phyloP scores from a whole-genome alignment of 2,329 filamentous ascomycete species.

The Aspergillus sp. region DNA sequence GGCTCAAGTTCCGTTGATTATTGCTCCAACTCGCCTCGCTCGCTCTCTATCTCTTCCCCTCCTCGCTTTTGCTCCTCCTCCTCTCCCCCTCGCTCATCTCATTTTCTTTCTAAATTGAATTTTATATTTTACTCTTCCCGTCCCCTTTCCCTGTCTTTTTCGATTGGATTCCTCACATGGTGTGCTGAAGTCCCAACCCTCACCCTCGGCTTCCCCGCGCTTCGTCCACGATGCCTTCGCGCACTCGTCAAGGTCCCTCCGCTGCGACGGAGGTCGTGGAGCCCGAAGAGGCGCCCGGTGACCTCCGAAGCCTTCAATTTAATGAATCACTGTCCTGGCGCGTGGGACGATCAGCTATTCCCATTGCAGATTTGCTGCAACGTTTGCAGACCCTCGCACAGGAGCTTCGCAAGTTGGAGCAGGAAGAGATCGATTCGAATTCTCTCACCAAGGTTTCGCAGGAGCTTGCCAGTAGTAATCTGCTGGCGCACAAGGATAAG shows the following conservation, averaged over 20 bases:
- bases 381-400: constrained; percentile 75
- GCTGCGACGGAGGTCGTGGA: constrained; percentile 26
- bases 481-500: constrained; percentile 86
- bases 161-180: constrained; percentile 8
- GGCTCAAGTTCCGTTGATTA: background rate
- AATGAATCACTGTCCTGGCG: constrained; percentile 85
- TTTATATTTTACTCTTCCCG: background rate
- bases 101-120: background rate
- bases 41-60: background rate
- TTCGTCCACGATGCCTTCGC: constrained; percentile 37
- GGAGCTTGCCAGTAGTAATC: constrained; percentile 74
- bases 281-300: constrained; percentile 26
- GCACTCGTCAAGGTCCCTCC: constrained; percentile 35
- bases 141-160: background rate
- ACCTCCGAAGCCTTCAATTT: constrained; percentile 60
- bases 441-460: constrained; percentile 80
- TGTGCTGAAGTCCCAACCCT: constrained; percentile 9
- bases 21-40: background rate
- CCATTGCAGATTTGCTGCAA: constrained; percentile 73
- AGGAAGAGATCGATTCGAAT: constrained; percentile 77
- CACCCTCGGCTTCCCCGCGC: constrained; percentile 17
- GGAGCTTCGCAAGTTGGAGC: constrained; percentile 80
- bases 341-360: constrained; percentile 76
- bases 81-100: background rate
- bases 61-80: background rate